These are phyloP conservation scores for Fusarium algeriense DNA, from an alignment of 2,329 filamentous ascomycete species.

Conservation along the genomic window DNA sequence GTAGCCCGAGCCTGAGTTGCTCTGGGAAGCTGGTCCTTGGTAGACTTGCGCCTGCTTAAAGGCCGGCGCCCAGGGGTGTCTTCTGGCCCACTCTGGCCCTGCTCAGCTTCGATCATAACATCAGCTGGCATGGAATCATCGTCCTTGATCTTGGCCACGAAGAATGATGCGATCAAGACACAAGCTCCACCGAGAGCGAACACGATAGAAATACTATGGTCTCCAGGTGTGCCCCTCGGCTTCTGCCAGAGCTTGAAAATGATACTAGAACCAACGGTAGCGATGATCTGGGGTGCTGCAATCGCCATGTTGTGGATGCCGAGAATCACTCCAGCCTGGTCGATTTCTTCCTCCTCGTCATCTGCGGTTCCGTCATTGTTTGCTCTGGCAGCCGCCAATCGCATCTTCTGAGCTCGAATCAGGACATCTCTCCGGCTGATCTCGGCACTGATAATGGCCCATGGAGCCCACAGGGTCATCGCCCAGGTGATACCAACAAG, in stretches of 20 bases:
- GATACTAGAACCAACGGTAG: constrained; percentile 84
- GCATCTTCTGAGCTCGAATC: constrained; percentile 56
- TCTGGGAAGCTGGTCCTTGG: constrained; percentile 57
- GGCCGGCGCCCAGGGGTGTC: constrained; percentile 11
- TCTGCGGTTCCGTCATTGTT: constrained; percentile 32
- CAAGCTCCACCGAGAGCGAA: constrained; percentile 85
- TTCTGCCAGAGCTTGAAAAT: constrained; percentile 92
- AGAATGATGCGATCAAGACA: constrained; percentile 80
- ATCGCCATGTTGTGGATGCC: constrained; percentile 97
- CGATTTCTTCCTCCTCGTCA: constrained; percentile 65
- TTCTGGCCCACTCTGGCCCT: constrained; percentile 56
- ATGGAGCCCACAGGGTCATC: constrained; percentile 92
- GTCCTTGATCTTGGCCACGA: constrained; percentile 76
- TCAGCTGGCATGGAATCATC: constrained; percentile 59
- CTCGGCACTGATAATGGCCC: constrained; percentile 93
- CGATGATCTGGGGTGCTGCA: constrained; percentile 90
- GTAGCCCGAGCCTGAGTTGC: constrained; percentile 60
- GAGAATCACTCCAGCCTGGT: constrained; percentile 89
- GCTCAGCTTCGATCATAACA: constrained; percentile 57
- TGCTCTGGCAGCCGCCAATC: constrained; percentile 30
- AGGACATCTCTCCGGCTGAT: constrained; percentile 83
- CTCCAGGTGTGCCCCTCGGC: constrained; percentile 83
- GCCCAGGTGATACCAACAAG: constrained; percentile 93
- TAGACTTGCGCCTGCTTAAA: constrained; percentile 54
- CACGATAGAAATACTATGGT: constrained; percentile 89